Evolutionary conservation across 1,284 basidiomycete genomes (phyloP), one percentile per base, ranked within the genome.

Genomic region (Coriolopsis trogii): DNA sequence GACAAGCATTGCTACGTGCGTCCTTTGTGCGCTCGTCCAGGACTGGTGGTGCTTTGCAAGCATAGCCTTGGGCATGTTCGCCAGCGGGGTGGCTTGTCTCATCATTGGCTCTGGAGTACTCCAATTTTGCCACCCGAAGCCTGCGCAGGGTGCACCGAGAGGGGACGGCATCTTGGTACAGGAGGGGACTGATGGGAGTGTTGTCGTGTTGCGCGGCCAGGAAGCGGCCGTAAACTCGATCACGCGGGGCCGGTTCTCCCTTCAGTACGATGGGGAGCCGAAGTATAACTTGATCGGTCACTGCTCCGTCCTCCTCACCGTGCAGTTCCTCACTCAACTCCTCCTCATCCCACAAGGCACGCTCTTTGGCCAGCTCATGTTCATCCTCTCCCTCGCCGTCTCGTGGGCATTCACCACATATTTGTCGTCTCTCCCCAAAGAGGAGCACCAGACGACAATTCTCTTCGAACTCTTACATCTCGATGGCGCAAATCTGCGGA

Each of bases 331-430:
- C 28, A 48, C 44, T 2, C 58, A 57, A 28, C 50, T 60, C 5
- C 50, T 60, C 8, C 45, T 60, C 34, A 58, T 60, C 25, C 58
- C 55, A 15, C 55, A 57, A 31, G 55, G 55, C 20, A 41, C 44
- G 37, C 55, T 60, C 33, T 55, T 57, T 31, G 55, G 55, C 4
- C 55, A 58, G 50, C 21, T 60, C 39, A 51, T 60, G 52, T 58
- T 60, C 53, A 47, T 60, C 37, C 46, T 41, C 29, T 53, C 53
- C 21, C 55, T 60, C 39, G 55, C 30, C 1, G 25, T 51, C 7
- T 60, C 58, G 25, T 60, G 58, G 58, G 20, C 24, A 13, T 60
- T 57, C 53, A 60, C 57, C 53, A 46, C 53, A 26, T 55, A 55
- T 30, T 51, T 60, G 9, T 55, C 58, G 10, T 51, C 53, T 25